Evolutionary conservation across 139 green algal species (phyloP).

Genomic region (Trebouxia sp.): DNA sequence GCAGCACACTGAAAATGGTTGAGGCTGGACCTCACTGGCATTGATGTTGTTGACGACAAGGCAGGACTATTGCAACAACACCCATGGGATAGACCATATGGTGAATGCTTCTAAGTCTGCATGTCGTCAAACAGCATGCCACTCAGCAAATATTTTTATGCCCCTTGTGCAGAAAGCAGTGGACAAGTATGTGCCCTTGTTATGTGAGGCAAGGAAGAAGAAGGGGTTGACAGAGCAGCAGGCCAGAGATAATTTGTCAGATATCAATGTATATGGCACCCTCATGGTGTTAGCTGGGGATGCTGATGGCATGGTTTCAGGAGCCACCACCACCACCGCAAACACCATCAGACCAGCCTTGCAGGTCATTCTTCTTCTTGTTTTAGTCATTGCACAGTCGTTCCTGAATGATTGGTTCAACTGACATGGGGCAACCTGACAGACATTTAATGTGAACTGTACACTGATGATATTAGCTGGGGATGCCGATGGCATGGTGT

Average conservation of each 20-base stretch:
- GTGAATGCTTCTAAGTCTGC: no score
- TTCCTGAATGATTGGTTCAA: no score
- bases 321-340: conserved; percentile 87
- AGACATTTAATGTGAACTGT: conserved; percentile 69
- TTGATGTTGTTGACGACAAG: no score
- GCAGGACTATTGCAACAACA: no score
- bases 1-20: neutral
- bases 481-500: conserved; percentile 90
- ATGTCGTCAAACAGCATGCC: no score
- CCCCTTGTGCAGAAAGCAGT: conserved; percentile 15
- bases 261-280: conserved; percentile 72
- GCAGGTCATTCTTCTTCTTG: conserved; percentile 40
- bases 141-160: no score
- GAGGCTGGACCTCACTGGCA: no score
- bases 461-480: conserved; percentile 82
- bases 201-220: conserved; percentile 63
- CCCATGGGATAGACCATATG: no score
- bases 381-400: neutral
- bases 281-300: conserved; percentile 83
- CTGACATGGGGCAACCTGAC: conserved; percentile 63
- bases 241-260: conserved; percentile 67
- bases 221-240: conserved; percentile 76
- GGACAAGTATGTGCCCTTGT: conserved; percentile 52
- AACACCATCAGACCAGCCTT: conserved; percentile 87
- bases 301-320: conserved; percentile 88